Percentiles rank a stretch among this genome's conserved stretches.
Evolutionary conservation across 2,329 filamentous ascomycete genomes (phyloP).

Genomic region (Fusarium mangiferae): DNA sequence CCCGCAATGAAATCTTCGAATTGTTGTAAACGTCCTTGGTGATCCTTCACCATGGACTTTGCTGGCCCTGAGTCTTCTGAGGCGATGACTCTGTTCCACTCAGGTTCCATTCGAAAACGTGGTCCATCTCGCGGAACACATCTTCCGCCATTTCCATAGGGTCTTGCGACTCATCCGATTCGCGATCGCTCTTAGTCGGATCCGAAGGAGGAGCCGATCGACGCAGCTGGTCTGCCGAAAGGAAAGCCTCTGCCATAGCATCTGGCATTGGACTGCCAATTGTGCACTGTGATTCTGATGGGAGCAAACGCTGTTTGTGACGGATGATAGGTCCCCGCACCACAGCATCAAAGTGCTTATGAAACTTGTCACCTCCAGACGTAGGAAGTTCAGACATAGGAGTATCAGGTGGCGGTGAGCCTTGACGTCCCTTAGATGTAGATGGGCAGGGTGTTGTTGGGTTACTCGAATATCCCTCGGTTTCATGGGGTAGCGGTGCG

Average conservation of each 20-base stretch:
- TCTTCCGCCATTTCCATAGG: conserved; percentile 52
- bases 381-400: conserved; percentile 49
- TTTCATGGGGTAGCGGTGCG: conserved; percentile 47
- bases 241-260: conserved; percentile 42
- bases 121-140: conserved; percentile 51
- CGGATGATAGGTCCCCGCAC: conserved; percentile 48
- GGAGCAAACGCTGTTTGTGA: conserved; percentile 49
- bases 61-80: conserved; percentile 32
- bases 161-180: conserved; percentile 43
- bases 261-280: conserved; percentile 38
- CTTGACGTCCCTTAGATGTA: conserved; percentile 35
- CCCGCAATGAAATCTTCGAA: not conserved
- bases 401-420: conserved; percentile 58
- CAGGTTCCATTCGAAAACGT: conserved; percentile 50
- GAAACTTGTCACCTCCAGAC: conserved; percentile 53
- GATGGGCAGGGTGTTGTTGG: conserved; percentile 18
- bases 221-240: conserved; percentile 39
- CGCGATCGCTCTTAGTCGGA: conserved; percentile 16
- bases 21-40: not conserved
- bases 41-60: conserved; percentile 43
- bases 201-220: conserved; percentile 3
- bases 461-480: conserved; percentile 9
- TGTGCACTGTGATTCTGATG: conserved; percentile 53
- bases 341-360: conserved; percentile 59
- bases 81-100: conserved; percentile 18